Evolutionary conservation across 1,284 basidiomycete genomes (phyloP).

Genomic region (Schizophyllum amplum): DNA sequence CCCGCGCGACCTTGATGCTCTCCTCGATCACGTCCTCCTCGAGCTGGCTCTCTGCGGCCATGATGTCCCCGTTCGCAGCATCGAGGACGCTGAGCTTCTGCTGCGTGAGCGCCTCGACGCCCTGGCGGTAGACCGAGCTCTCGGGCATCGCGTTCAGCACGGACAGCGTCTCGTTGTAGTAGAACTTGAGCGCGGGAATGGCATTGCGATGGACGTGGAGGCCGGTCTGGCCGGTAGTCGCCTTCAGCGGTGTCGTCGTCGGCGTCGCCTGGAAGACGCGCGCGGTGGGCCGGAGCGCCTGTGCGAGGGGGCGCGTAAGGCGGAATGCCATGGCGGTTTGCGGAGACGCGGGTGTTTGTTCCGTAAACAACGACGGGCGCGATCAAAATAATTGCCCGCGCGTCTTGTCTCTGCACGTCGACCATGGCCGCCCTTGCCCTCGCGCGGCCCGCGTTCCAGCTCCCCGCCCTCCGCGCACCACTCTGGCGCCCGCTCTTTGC

Average conservation of each 20-base stretch:
- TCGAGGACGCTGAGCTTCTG: constrained; percentile 75
- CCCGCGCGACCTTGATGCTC: constrained; percentile 74
- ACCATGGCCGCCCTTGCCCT: constrained; percentile 31
- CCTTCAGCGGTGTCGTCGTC: background rate
- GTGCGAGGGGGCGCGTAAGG: constrained; percentile 64
- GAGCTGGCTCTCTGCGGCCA: constrained; percentile 63
- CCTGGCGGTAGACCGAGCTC: constrained; percentile 86
- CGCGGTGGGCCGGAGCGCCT: constrained; percentile 47
- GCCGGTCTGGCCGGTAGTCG: constrained; percentile 76
- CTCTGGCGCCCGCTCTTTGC: constrained; percentile 22
- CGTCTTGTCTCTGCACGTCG: constrained; percentile 6
- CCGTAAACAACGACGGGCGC: background rate
- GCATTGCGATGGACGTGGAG: constrained; percentile 71
- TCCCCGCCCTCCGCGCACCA: constrained; percentile 18
- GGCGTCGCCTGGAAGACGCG: background rate
- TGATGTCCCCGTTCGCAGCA: constrained; percentile 56
- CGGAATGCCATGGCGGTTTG: constrained; percentile 56
- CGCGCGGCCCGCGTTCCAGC: constrained; percentile 18
- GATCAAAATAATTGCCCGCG: constrained; percentile 1
- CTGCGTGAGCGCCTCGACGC: constrained; percentile 81
- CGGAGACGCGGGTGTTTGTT: background rate
- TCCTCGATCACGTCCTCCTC: constrained; percentile 81
- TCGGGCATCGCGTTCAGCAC: constrained; percentile 67
- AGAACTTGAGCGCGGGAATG: constrained; percentile 67
- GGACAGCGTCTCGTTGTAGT: constrained; percentile 77